Evolutionary conservation across 768 basidiomycete species (phyloP).

Genomic region (Auricularia sp.): DNA sequence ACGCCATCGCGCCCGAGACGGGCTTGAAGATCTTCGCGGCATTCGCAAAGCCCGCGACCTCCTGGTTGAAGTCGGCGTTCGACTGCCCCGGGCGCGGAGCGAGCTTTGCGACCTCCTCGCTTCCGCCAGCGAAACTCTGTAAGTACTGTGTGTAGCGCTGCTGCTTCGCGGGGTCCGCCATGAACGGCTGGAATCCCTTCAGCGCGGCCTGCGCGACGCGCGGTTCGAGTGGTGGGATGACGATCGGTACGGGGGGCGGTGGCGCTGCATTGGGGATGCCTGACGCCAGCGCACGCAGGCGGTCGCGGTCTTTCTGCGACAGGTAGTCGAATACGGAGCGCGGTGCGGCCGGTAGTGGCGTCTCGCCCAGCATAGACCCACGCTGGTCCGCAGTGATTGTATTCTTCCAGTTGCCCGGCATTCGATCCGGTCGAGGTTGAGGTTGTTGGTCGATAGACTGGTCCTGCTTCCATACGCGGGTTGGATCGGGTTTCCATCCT

Average conservation of each 20-base stretch:
- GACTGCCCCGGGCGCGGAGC: constrained; percentile 50
- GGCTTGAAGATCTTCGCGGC: constrained; percentile 87
- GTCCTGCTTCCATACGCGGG: constrained; percentile 54
- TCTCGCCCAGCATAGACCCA: constrained; percentile 75
- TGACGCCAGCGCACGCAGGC: constrained; percentile 53
- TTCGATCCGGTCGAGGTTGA: constrained; percentile 11
- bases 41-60: constrained; percentile 78
- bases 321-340: constrained; percentile 91
- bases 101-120: constrained; percentile 28
- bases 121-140: constrained; percentile 30
- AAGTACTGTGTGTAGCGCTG: constrained; percentile 79
- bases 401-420: constrained; percentile 39
- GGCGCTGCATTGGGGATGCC: constrained; percentile 15
- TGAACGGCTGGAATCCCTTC: constrained; percentile 83
- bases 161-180: constrained; percentile 66
- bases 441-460: constrained; percentile 14
- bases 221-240: constrained; percentile 56
- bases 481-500: constrained; percentile 81
- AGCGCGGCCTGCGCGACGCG: constrained; percentile 80
- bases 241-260: constrained; percentile 25
- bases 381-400: constrained; percentile 72
- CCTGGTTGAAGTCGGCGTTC: constrained; percentile 64
- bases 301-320: constrained; percentile 83
- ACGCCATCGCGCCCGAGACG: constrained; percentile 84
- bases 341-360: constrained; percentile 52